Evolutionary conservation across 768 basidiomycete genomes (phyloP).

Genomic region (Lyophyllum semitale): DNA sequence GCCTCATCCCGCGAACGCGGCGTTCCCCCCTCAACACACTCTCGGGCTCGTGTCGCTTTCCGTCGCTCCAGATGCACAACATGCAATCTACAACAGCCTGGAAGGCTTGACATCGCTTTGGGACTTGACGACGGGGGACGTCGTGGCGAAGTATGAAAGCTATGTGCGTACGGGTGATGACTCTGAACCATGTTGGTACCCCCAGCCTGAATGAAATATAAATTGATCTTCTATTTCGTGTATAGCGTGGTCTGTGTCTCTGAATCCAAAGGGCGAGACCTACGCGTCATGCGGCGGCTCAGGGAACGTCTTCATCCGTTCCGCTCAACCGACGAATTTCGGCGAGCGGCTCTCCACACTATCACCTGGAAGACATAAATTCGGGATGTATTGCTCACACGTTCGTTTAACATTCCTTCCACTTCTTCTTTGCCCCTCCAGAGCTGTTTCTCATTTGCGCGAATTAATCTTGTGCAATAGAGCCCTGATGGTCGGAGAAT

Average conservation of each 20-base stretch:
- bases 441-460: not conserved
- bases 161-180: slow-evolving; percentile 60
- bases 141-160: slow-evolving; percentile 72
- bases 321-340: slow-evolving; percentile 66
- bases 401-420: slow-evolving; percentile 39
- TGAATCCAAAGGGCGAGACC: slow-evolving; percentile 72
- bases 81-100: slow-evolving; percentile 76
- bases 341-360: slow-evolving; percentile 62
- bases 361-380: slow-evolving; percentile 70
- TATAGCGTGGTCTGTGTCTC: slow-evolving; percentile 83
- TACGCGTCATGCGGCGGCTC: slow-evolving; percentile 76
- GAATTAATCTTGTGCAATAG: slow-evolving; percentile 42
- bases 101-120: slow-evolving; percentile 82
- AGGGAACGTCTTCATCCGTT: slow-evolving; percentile 73
- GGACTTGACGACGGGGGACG: slow-evolving; percentile 64
- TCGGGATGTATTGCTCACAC: slow-evolving; percentile 74
- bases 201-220: not conserved
- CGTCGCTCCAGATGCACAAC: slow-evolving; percentile 61
- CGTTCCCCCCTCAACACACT: slow-evolving; percentile 69
- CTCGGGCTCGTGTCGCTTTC: slow-evolving; percentile 86
- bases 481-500: slow-evolving; percentile 86
- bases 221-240: not conserved
- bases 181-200: slow-evolving; percentile 67
- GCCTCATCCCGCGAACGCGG: slow-evolving; percentile 48
- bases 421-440: not conserved